Evolutionary conservation across 163 green algal species (phyloP), one percentile per base, ranked within the genome.

Genomic region (Picocystis sp.): DNA sequence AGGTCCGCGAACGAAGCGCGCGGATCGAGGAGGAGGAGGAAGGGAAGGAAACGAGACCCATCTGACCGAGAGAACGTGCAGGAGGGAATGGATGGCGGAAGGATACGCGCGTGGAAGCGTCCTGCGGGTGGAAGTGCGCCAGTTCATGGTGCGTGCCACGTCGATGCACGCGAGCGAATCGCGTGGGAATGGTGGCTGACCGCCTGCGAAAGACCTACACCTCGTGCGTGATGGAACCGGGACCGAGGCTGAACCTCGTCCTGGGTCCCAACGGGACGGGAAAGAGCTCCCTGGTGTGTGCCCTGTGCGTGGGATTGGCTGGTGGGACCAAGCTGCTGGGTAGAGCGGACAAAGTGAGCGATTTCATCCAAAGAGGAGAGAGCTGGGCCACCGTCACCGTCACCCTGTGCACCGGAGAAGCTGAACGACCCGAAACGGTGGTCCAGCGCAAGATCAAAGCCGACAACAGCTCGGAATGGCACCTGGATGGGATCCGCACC

Each of bases 251-350:
- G 3, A 98, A 98, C 71, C 72, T 98, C 15, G 72, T 98, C 5
- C 55, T 98, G 0, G 89, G 87, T 0, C 90, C 89, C 8, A 98
- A 98, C 54, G 89, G 88, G 22, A 93, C 82, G 5, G 89, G 89
- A 46, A 98, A 98, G 72, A 89, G 72, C 3, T 92, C 84, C 1
- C 63, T 98, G 15, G 88, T 96, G 2, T 95, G 87, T 46, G 89
- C 85, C 1, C 58, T 98, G 1, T 91, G 81, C 50, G 48, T 98
- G 0, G 85, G 86, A 0, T 70, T 97, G 11, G 86, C 55, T 17
- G 87, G 82, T 3, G 61, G 45, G 21, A 23, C 65, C 43, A 71
- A 65, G 71, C 60, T 91, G 14, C 73, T 97, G 22, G 89, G 78
- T 0, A 73, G 89, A 2, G 84, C 80, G 3, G 81, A 87, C 23